Evolutionary conservation across 805 yeast species (phyloP), one percentile per base, ranked within the genome.

Genomic region (Hanseniaspora jakobsenii): DNA sequence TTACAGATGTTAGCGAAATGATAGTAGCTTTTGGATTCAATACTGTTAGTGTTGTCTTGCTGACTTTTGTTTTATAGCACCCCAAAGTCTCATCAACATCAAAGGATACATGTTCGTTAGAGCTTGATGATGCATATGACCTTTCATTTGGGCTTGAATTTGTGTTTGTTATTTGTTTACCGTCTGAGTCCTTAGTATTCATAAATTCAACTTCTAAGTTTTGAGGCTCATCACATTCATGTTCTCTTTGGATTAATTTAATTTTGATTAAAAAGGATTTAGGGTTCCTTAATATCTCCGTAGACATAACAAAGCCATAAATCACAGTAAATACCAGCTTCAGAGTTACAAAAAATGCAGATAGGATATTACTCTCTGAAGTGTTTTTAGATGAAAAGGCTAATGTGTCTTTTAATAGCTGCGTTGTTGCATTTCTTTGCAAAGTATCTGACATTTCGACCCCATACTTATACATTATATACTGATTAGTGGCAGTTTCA

Each of bases 21-120:
- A 40, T 22, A 2, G 28, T 21, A n/a, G 44, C 44, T 28, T 40
- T 40, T 6, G 44, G 38, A 21, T 40, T 40, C 21, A 40, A 18
- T 4, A 40, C 32, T 5, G 28, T 2, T 3, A 40, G 14, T 6
- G 5, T 24, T 26, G 24, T 34, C 6, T 32, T 32, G 6, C 10
- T n/a, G n/a, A n/a, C n/a, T n/a, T n/a, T n/a, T n/a, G n/a, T n/a
- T n/a, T n/a, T n/a, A n/a, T n/a, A n/a, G n/a, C n/a, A n/a, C n/a
- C n/a, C n/a, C n/a, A n/a, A n/a, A n/a, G n/a, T n/a, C n/a, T n/a
- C n/a, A n/a, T n/a, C n/a, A n/a, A n/a, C n/a, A n/a, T n/a, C n/a
- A n/a, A n/a, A n/a, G n/a, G n/a, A n/a, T n/a, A n/a, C n/a, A n/a
- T n/a, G n/a, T n/a, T n/a, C n/a, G n/a, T n/a, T n/a, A n/a, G n/a